A percentile compares a stretch with the other conserved stretches of the same genome.
These are phyloP conservation scores for Psilocybe sp. DNA, from an alignment of 768 basidiomycete genomes.

Conservation along the genomic window DNA sequence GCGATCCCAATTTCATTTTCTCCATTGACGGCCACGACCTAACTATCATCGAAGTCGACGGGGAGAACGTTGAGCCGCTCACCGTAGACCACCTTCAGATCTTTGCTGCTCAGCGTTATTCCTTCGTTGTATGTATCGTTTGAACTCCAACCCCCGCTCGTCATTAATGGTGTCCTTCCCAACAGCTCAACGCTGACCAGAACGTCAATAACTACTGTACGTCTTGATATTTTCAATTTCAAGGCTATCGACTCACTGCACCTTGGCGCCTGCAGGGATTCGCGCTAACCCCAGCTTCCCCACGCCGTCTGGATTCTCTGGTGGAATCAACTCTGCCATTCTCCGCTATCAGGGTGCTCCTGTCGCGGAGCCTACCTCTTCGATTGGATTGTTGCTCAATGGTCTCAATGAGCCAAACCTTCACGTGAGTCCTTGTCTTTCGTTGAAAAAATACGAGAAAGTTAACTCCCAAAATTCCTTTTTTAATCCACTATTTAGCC, in stretches of 20 bases:
- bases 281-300: conserved; percentile 27
- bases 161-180: too few relatives aligned
- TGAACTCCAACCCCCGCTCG: too few relatives aligned
- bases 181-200: conserved; percentile 37
- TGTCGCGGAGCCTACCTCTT: conserved; percentile 37
- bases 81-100: conserved; percentile 42
- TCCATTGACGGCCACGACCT: conserved; percentile 45
- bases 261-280: conserved; percentile 15
- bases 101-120: conserved; percentile 32
- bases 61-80: conserved; percentile 37
- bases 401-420: conserved; percentile 37
- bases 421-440: conserved; percentile 14
- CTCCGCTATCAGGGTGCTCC: conserved; percentile 46
- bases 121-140: conserved; percentile 20
- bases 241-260: too few relatives aligned
- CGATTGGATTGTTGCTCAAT: conserved; percentile 16
- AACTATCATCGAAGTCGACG: conserved; percentile 55
- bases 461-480: too few relatives aligned
- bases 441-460: too few relatives aligned
- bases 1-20: conserved; percentile 41
- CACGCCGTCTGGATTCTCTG: conserved; percentile 13
- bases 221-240: too few relatives aligned
- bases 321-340: conserved; percentile 44
- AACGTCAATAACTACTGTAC: conserved; percentile 47
- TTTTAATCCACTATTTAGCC: conserved; percentile 9